A percentile compares a stretch with the other conserved stretches of the same genome.
Conservation (phyloP, 2,329 filamentous ascomycete species). For the Trichothecium roseum region DNA sequence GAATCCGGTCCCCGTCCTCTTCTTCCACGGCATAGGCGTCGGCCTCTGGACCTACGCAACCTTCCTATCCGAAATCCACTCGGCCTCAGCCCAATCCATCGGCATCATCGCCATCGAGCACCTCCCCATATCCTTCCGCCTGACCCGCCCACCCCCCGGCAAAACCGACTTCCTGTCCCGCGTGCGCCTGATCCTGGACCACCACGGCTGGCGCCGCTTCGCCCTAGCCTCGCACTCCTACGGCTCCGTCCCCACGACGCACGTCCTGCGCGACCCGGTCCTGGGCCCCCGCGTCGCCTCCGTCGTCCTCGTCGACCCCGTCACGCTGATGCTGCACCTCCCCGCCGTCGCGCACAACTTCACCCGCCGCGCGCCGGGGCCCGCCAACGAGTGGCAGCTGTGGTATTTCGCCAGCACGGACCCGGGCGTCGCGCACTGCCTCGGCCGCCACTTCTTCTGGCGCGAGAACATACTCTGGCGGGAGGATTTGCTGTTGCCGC, state of each 20-base stretch:
- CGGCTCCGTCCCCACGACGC: conserved; percentile 51
- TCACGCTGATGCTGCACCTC: conserved; percentile 56
- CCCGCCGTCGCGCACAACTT: conserved; percentile 67
- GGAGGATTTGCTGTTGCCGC: conserved; percentile 42
- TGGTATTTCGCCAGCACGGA: conserved; percentile 63
- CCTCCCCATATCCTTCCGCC: conserved; percentile 53
- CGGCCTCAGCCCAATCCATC: conserved; percentile 32
- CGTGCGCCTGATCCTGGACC: conserved; percentile 44
- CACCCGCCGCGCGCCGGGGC: conserved; percentile 37
- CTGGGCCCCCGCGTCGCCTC: conserved; percentile 40
- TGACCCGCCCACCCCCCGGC: conserved; percentile 41
- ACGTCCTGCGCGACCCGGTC: conserved; percentile 41
- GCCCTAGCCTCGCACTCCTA: conserved; percentile 54
- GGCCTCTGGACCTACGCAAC: conserved; percentile 52
- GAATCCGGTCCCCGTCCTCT: conserved; percentile 49
- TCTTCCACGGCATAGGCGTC: conserved; percentile 62
- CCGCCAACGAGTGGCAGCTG: conserved; percentile 59
- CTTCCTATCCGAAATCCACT: conserved; percentile 43
- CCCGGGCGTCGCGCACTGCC: conserved; percentile 52
- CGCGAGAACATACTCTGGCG: conserved; percentile 60
- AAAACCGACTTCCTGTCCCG: conserved; percentile 44
- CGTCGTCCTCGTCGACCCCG: conserved; percentile 46
- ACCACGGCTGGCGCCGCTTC: conserved; percentile 47
- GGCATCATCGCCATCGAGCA: conserved; percentile 57
- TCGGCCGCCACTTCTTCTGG: conserved; percentile 63